Evolutionary conservation across 2,329 filamentous ascomycete genomes (phyloP).

Genomic region (Cercospora zeae-maydis): DNA sequence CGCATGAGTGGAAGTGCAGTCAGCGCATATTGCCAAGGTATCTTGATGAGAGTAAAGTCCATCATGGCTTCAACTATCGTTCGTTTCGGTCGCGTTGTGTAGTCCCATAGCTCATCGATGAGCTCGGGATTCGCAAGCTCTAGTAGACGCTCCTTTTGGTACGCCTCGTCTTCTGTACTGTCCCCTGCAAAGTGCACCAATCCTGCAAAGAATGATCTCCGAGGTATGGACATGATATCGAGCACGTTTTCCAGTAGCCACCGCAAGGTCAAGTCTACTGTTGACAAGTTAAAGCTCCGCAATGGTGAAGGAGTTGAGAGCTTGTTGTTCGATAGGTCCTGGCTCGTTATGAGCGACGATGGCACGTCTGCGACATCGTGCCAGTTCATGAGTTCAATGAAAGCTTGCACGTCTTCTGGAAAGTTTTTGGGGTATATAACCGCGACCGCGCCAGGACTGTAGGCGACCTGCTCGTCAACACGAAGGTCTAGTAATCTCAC

Average conservation of each 20-base stretch:
- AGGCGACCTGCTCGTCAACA: constrained; percentile 44
- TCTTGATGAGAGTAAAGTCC: constrained; percentile 79
- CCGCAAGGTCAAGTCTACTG: constrained; percentile 59
- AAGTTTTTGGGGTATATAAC: constrained; percentile 87
- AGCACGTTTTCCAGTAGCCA: constrained; percentile 75
- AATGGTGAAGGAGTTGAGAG: constrained; percentile 38
- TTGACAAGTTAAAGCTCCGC: constrained; percentile 41
- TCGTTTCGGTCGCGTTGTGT: constrained; percentile 82
- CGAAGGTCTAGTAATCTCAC: constrained; percentile 73
- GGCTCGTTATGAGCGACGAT: constrained; percentile 52
- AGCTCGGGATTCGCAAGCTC: constrained; percentile 79
- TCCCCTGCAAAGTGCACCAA: constrained; percentile 73
- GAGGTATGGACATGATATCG: constrained; percentile 85
- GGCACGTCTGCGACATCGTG: constrained; percentile 64
- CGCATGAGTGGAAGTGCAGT: constrained; percentile 76
- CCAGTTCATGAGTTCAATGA: constrained; percentile 81
- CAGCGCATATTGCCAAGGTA: constrained; percentile 70
- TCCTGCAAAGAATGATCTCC: constrained; percentile 76
- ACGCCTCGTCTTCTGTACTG: constrained; percentile 44
- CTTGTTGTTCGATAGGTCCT: constrained; percentile 22
- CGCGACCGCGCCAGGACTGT: constrained; percentile 72
- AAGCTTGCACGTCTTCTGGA: constrained; percentile 68
- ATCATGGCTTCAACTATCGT: constrained; percentile 89
- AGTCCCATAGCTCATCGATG: constrained; percentile 92
- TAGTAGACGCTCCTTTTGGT: constrained; percentile 72